Evolutionary conservation across 805 yeast genomes (phyloP).

Genomic region (Zygosaccharomyces lentus): DNA sequence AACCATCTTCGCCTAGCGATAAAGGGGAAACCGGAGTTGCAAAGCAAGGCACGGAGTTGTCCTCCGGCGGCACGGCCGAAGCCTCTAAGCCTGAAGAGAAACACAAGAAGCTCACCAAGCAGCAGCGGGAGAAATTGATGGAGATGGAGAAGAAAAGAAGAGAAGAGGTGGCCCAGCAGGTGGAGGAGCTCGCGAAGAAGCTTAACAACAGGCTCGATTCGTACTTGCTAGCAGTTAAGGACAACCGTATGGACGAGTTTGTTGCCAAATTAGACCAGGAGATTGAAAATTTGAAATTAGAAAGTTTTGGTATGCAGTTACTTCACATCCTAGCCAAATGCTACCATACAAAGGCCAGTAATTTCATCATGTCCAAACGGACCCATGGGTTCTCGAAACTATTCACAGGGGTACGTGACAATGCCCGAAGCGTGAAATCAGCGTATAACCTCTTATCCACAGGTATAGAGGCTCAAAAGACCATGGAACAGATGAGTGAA

Average conservation of each 20-base stretch:
- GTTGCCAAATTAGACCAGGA: conserved; percentile 51
- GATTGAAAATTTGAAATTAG: conserved; percentile 81
- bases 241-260: conserved; percentile 47
- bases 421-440: conserved; percentile 76
- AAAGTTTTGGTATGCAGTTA: conserved; percentile 90
- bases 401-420: conserved; percentile 74
- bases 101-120: conserved; percentile 30
- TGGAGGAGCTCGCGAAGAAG: conserved; percentile 47
- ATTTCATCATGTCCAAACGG: conserved; percentile 67
- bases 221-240: conserved; percentile 43
- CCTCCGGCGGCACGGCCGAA: conserved; percentile 14
- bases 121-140: conserved; percentile 47
- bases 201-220: conserved; percentile 46
- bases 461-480: conserved; percentile 81
- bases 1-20: conserved; percentile 2
- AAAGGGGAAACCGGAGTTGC: conserved; percentile 19
- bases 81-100: conserved; percentile 37
- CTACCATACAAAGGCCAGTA: conserved; percentile 70
- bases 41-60: conserved; percentile 3
- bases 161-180: conserved; percentile 45
- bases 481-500: conserved; percentile 68
- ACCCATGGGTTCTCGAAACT: conserved; percentile 86
- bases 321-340: conserved; percentile 78
- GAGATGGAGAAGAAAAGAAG: conserved; percentile 53
- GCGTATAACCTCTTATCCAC: conserved; percentile 77